These are phyloP conservation scores for Pleurotus pulmonarius DNA, from an alignment of 768 basidiomycete species.

Conservation along the genomic window DNA sequence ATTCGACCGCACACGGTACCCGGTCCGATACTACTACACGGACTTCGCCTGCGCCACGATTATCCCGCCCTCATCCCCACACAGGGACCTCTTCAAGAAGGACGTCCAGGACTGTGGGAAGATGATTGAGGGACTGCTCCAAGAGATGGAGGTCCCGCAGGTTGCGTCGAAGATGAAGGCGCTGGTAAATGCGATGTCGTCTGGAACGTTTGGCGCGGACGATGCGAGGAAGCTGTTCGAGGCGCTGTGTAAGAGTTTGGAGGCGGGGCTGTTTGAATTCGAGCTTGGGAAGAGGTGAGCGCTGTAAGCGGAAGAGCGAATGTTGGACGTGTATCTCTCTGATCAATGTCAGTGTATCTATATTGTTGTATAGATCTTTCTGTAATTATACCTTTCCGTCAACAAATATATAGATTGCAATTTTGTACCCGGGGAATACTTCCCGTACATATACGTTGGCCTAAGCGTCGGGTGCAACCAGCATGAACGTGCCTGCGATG, in stretches of 20 bases:
- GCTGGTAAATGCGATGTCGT: conserved; percentile 43
- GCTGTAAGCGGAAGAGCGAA: too few relatives aligned
- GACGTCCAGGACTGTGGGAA: conserved; percentile 39
- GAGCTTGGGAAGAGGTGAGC: too few relatives aligned
- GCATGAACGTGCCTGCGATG: conserved; percentile 47
- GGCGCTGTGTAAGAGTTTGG: conserved; percentile 40
- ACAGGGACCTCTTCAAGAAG: conserved; percentile 20
- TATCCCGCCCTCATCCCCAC: conserved; percentile 13
- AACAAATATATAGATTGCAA: too few relatives aligned
- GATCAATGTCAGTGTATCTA: too few relatives aligned
- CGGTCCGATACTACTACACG: conserved; percentile 34
- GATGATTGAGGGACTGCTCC: conserved; percentile 33
- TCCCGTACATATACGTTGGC: too few relatives aligned
- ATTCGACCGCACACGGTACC: conserved; percentile 2
- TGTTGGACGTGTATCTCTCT: too few relatives aligned
- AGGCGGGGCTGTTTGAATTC: conserved; percentile 35
- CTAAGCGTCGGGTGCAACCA: conserved; percentile 28
- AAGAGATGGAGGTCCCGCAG: conserved; percentile 38
- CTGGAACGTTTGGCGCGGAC: conserved; percentile 45
- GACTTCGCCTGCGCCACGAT: conserved; percentile 23
- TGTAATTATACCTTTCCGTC: too few relatives aligned
- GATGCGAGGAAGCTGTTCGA: conserved; percentile 47
- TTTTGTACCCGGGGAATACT: too few relatives aligned
- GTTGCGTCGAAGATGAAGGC: conserved; percentile 37
- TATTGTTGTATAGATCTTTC: too few relatives aligned